Base-by-base conservation (phyloP, 75 land plant species). In the Sequoiadendron giganteum region DNA sequence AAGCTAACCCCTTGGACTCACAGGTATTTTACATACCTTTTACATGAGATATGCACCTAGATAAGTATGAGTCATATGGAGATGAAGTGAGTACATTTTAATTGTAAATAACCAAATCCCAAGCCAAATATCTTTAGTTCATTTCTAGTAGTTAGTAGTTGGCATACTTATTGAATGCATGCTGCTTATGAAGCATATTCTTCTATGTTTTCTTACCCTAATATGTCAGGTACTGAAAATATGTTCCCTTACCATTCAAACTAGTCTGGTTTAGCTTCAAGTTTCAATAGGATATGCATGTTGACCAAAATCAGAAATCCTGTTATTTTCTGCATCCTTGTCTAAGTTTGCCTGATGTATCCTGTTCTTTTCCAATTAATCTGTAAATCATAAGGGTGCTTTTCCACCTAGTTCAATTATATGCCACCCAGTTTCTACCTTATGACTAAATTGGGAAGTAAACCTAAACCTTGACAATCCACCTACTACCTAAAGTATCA, bases 1-100 rank as follows among this genome's bases (percentile, higher is more conserved):
- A 96, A 91, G 90, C 99, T 83, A 93, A 97, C 87, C 99, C 99
- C 16, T 89, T 96, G 85, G 99, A 97, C 85, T 94, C 97, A 28
- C 96, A 97, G 98, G 97, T 97, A 85, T 3, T 30, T 85, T 43
- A 4, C 38, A 10, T 9, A 72, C 38, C 38, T 32, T 75, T 32
- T 10, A 34, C 76, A 49, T 73, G 65, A 75, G 38, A 75, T 75
- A 34, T 75, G 39, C 77, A 75, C 14, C 77, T 34, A 75, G 38
- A 34, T 75, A 13, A 34, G 77, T 75, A 75, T 75, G 15, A 25
- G 38, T 13, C 77, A 1, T 34, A 75, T 75, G 34, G 39, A 75
- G 2, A 75, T 75, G 77, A 32, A 10, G 30, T 32, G 39, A 75
- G 16, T 25, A 13, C 3, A 34, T 2, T 34, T 75, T 32, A 75